Percentiles rank a stretch among this genome's conserved stretches.
phyloP scores from a whole-genome alignment of 2,329 filamentous ascomycete species.

The Trichophyton equinum region DNA sequence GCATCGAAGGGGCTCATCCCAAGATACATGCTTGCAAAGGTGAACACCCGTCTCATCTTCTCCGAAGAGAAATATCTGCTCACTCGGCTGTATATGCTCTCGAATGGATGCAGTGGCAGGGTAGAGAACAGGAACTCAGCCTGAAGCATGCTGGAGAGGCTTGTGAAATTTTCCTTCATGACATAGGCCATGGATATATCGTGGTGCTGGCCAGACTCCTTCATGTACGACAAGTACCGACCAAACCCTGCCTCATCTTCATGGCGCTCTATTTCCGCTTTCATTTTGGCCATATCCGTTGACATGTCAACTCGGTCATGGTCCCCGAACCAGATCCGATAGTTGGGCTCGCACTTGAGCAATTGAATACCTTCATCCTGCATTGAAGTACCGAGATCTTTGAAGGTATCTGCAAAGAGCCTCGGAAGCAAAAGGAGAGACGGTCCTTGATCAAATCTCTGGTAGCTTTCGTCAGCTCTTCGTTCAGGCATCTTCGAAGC shows the following conservation, averaged over 20 bases:
- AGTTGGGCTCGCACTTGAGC: not conserved
- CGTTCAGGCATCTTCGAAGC: not conserved
- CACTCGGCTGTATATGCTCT: not conserved
- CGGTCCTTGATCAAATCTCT: not conserved
- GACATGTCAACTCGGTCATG: not conserved
- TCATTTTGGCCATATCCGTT: not conserved
- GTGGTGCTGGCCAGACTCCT: not conserved
- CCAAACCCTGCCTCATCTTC: not conserved
- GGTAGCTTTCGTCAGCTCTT: not conserved
- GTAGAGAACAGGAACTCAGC: not conserved
- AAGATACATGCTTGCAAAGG: not conserved
- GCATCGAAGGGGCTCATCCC: not conserved
- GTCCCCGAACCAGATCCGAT: not conserved
- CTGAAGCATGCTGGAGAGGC: not conserved
- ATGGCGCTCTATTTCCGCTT: not conserved
- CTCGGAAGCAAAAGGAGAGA: not conserved
- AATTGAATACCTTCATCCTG: not conserved
- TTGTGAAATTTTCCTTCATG: not conserved
- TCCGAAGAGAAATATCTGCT: not conserved
- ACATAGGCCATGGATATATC: not conserved
- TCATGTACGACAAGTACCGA: not conserved
- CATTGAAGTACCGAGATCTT: not conserved
- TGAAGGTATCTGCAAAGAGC: not conserved
- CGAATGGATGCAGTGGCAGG: not conserved
- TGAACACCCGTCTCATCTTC: not conserved